Conservation (phyloP, 352 stramenopile genomes). For the Globisporangium yorkense region DNA sequence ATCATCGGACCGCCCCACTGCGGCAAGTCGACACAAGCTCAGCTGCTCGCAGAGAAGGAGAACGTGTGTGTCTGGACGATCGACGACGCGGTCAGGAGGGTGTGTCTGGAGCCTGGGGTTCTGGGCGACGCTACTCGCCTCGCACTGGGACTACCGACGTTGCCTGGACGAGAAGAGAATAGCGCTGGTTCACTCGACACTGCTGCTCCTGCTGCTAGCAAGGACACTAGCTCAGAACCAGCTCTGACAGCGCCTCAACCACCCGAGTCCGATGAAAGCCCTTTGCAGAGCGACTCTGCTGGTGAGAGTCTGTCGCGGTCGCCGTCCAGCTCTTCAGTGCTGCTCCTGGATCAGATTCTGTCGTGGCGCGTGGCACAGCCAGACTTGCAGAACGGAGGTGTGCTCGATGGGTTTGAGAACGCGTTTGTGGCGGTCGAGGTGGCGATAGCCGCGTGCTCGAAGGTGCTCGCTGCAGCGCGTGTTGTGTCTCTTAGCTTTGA, state of each 20-base stretch:
- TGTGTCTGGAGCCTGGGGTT: constrained; percentile 23
- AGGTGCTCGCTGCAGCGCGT: constrained; percentile 30
- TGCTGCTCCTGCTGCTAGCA: background rate
- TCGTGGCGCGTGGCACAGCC: constrained; percentile 49
- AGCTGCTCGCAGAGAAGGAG: constrained; percentile 71
- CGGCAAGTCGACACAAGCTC: constrained; percentile 77
- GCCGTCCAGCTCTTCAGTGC: constrained; percentile 14
- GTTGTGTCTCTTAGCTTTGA: constrained; percentile 59
- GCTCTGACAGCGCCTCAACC: constrained; percentile 16
- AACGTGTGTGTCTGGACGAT: constrained; percentile 62
- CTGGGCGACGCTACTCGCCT: constrained; percentile 35
- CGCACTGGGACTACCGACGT: constrained; percentile 20
- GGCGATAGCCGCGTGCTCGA: constrained; percentile 31
- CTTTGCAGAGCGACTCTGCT: background rate
- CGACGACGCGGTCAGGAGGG: constrained; percentile 54
- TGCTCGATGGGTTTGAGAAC: constrained; percentile 77
- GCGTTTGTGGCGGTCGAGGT: constrained; percentile 34
- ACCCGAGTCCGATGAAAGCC: constrained; percentile 13
- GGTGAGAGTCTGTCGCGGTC: background rate
- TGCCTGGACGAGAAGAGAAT: background rate
- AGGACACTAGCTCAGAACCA: constrained; percentile 4
- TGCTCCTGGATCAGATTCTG: constrained; percentile 53
- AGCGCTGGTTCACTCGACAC: background rate
- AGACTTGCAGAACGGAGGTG: constrained; percentile 55
- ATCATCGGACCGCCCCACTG: constrained; percentile 70